phyloP scores from a whole-genome alignment of 495 filamentous ascomycete species.

The Cryomyces minteri region DNA sequence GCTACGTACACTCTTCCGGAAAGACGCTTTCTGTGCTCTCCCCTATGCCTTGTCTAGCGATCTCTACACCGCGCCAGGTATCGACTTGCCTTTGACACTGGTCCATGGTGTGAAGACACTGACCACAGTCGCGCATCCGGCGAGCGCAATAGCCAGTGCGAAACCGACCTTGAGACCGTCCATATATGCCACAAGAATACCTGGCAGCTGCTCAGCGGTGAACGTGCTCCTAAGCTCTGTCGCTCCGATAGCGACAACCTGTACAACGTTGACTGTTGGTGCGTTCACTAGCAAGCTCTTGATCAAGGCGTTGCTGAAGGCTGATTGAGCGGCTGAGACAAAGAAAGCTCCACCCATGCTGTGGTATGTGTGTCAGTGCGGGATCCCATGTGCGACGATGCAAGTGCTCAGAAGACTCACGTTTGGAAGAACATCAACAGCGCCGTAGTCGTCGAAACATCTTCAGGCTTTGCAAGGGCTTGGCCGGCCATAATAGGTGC shows the following conservation, averaged over 20 bases:
- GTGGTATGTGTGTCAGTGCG: not conserved
- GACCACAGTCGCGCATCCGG: not conserved
- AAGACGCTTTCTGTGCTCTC: too few relatives aligned
- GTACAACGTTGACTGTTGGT: constrained; percentile 23
- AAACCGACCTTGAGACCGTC: constrained; percentile 30
- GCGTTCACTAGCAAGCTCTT: constrained; percentile 8
- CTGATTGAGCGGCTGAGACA: constrained; percentile 6
- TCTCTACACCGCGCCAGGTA: too few relatives aligned
- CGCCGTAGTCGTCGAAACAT: constrained; percentile 10
- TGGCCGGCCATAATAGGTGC: constrained; percentile 40
- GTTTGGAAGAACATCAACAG: constrained; percentile 11
- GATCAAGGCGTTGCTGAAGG: constrained; percentile 12
- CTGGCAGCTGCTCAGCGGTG: constrained; percentile 22
- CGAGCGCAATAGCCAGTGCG: constrained; percentile 19
- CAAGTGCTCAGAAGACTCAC: not conserved
- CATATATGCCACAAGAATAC: constrained; percentile 40
- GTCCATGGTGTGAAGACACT: not conserved
- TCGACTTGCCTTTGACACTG: too few relatives aligned
- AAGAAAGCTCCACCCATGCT: not conserved
- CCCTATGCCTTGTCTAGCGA: too few relatives aligned
- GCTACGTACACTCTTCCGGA: too few relatives aligned
- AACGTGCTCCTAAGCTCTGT: constrained; percentile 30
- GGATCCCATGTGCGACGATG: not conserved
- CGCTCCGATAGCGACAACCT: constrained; percentile 30
- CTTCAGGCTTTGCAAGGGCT: constrained; percentile 24